Conservation (phyloP, 495 filamentous ascomycete species). For the Penicillium turbatum region DNA sequence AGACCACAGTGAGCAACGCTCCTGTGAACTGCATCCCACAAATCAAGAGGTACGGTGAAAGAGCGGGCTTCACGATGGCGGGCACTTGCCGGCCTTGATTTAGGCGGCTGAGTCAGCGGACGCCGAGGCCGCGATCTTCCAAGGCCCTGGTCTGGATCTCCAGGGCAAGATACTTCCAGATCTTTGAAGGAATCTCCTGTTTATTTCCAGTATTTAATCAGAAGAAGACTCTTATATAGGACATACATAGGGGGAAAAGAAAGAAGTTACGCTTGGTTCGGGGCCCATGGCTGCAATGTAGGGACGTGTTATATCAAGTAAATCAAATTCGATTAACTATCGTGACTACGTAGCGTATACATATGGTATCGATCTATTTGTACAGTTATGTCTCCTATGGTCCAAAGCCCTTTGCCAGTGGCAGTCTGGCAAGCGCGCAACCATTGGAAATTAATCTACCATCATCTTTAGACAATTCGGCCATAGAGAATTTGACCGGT, state of each 20-base stretch:
- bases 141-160: too few relatives aligned
- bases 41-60: background rate
- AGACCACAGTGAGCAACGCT: slow-evolving; percentile 15
- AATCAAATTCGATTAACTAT: too few relatives aligned
- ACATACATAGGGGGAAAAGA: too few relatives aligned
- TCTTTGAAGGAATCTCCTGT: too few relatives aligned
- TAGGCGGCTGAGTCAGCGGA: background rate
- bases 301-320: too few relatives aligned
- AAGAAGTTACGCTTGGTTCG: too few relatives aligned
- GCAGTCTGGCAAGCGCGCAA: background rate
- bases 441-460: slow-evolving; percentile 50
- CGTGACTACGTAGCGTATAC: too few relatives aligned
- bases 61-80: slow-evolving; percentile 3
- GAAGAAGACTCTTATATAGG: too few relatives aligned
- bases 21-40: slow-evolving; percentile 15
- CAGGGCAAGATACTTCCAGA: too few relatives aligned
- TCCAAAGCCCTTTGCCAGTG: slow-evolving; percentile 1
- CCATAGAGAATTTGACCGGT: slow-evolving; percentile 47
- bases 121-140: background rate
- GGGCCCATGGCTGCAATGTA: too few relatives aligned
- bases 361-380: too few relatives aligned
- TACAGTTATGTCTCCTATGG: slow-evolving; percentile 6
- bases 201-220: too few relatives aligned
- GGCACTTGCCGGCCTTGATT: slow-evolving; percentile 1
- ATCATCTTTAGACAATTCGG: slow-evolving; percentile 73